phyloP scores from a whole-genome alignment of 768 basidiomycete genomes.

The Lactifluus rugatus region DNA sequence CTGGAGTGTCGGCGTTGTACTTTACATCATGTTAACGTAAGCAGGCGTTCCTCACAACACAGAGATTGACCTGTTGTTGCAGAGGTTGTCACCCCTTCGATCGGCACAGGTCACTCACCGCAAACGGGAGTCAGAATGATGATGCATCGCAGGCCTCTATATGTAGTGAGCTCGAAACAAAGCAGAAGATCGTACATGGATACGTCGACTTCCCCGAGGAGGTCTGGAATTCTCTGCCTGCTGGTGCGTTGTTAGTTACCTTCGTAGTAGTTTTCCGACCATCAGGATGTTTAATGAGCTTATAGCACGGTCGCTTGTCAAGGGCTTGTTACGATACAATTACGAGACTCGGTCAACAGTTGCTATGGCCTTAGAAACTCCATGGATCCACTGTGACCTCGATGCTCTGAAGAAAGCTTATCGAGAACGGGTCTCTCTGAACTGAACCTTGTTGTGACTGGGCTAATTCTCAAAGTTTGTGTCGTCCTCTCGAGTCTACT shows the following conservation, averaged over 20 bases:
- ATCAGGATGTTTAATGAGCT: background rate
- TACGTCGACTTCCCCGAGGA: slow-evolving; percentile 35
- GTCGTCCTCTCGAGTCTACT: background rate
- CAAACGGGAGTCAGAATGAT: background rate
- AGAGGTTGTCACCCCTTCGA: slow-evolving; percentile 16
- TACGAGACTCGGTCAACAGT: slow-evolving; percentile 53
- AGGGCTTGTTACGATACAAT: slow-evolving; percentile 51
- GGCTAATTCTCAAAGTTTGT: background rate
- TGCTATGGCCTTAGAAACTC: slow-evolving; percentile 44
- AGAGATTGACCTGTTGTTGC: background rate
- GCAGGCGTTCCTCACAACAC: slow-evolving; percentile 24
- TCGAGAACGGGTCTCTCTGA: slow-evolving; percentile 37
- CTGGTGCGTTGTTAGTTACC: slow-evolving; percentile 38
- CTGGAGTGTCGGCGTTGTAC: slow-evolving; percentile 76
- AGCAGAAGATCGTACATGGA: slow-evolving; percentile 54
- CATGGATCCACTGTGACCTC: slow-evolving; percentile 60
- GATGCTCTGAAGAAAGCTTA: slow-evolving; percentile 54
- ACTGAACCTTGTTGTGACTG: background rate
- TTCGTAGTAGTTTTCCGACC: background rate
- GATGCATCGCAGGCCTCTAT: slow-evolving; percentile 34
- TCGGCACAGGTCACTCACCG: background rate
- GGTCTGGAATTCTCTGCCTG: slow-evolving; percentile 46
- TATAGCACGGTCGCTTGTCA: slow-evolving; percentile 52
- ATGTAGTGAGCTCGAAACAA: slow-evolving; percentile 49
- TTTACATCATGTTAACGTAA: slow-evolving; percentile 79